A percentile compares a stretch with the other conserved stretches of the same genome.
Conservation (phyloP, 352 stramenopile genomes). For the Phytophthora sp. region DNA sequence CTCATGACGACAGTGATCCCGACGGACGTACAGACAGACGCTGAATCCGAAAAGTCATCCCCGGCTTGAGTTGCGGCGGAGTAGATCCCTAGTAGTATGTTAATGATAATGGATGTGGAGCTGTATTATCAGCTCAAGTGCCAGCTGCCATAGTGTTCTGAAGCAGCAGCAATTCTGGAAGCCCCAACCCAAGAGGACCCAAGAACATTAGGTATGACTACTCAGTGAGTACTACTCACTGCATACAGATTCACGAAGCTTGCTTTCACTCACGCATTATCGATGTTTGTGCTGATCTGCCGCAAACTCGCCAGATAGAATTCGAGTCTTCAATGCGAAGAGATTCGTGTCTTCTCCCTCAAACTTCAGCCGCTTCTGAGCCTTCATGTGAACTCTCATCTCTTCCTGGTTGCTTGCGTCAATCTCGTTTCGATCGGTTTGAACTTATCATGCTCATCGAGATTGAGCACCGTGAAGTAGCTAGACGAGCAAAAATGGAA, state of each 20-base stretch:
- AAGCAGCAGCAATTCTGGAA: no score
- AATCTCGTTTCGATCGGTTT: conserved; percentile 41
- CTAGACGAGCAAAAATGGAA: no score
- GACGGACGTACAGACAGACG: background rate
- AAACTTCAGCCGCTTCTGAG: conserved; percentile 50
- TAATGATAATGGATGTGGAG: conserved; percentile 12
- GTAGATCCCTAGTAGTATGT: conserved; percentile 14
- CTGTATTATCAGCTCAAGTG: background rate
- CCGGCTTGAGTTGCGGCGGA: conserved; percentile 6
- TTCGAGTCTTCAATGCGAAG: conserved; percentile 31
- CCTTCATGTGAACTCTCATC: conserved; percentile 49
- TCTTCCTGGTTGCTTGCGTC: conserved; percentile 39
- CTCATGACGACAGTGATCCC: conserved; percentile 24
- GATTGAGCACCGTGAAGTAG: conserved; percentile 53
- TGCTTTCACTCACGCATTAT: conserved; percentile 19
- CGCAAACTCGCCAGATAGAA: conserved; percentile 24
- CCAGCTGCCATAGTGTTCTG: no score
- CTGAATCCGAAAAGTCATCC: conserved; percentile 3
- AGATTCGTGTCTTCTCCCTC: conserved; percentile 47
- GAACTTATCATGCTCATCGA: conserved; percentile 37
- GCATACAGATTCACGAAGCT: background rate
- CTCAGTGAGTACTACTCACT: no score
- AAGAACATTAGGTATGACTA: no score
- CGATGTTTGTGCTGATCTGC: conserved; percentile 21
- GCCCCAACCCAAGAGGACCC: no score